Conservation (phyloP, 2,329 filamentous ascomycete genomes). For the Ilyonectria destructans region DNA sequence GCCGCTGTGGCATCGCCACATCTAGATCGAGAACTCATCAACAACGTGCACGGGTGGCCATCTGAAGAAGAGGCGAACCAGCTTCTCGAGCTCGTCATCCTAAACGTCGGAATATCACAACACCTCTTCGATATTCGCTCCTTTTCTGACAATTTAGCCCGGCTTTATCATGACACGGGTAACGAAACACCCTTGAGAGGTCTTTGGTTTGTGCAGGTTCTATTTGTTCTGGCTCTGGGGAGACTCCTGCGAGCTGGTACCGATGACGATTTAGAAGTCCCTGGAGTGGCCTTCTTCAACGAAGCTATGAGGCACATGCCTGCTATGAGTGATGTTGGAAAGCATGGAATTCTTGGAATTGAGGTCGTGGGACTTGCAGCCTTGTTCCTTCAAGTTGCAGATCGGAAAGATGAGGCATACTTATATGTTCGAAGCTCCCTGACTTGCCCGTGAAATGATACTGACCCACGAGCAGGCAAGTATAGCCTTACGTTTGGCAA, state of each 20-base stretch:
- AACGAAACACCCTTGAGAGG: slow-evolving; percentile 15
- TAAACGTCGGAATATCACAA: slow-evolving; percentile 39
- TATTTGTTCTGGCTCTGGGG: slow-evolving; percentile 33
- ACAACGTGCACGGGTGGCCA: slow-evolving; percentile 32
- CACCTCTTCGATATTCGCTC: slow-evolving; percentile 34
- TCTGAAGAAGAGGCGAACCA: slow-evolving; percentile 37
- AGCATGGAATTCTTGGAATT: slow-evolving; percentile 29
- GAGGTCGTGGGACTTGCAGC: slow-evolving; percentile 35
- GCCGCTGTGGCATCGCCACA: slow-evolving; percentile 16
- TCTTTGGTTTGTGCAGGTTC: slow-evolving; percentile 36
- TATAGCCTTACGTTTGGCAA: slow-evolving; percentile 31
- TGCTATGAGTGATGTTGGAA: slow-evolving; percentile 27
- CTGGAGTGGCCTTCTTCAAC: slow-evolving; percentile 35
- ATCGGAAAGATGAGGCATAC: slow-evolving; percentile 38
- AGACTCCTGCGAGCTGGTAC: slow-evolving; percentile 30
- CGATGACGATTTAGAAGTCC: slow-evolving; percentile 28
- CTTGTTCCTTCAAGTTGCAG: slow-evolving; percentile 35
- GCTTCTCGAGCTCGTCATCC: slow-evolving; percentile 31
- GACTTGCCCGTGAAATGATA: too few relatives aligned
- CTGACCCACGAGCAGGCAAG: slow-evolving; percentile 27
- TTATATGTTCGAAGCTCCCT: slow-evolving; percentile 29
- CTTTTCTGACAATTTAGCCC: slow-evolving; percentile 33
- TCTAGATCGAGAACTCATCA: slow-evolving; percentile 26
- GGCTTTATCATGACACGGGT: slow-evolving; percentile 19
- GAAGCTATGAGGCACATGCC: slow-evolving; percentile 36